Conservation (phyloP, 2,329 filamentous ascomycete species). For the Alternaria gaisen region DNA sequence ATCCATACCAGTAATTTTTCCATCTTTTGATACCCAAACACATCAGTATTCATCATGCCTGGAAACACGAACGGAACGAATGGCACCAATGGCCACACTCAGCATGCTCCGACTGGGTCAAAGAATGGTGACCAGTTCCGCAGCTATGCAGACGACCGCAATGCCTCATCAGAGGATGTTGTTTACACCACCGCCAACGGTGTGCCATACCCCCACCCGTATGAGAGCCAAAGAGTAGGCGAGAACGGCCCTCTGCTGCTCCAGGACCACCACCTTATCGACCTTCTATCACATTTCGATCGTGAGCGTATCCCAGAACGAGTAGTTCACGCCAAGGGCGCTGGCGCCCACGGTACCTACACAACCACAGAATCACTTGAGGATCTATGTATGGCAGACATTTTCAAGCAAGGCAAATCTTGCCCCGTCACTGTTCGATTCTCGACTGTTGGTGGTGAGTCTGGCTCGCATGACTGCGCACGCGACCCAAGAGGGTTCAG, state of each 20-base stretch:
- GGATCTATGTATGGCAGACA: conserved; percentile 56
- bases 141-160: conserved; percentile 57
- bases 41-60: conserved; percentile 5
- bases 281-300: conserved; percentile 61
- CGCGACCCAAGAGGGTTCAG: conserved; percentile 78
- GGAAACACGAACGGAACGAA: conserved; percentile 20
- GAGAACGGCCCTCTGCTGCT: conserved; percentile 67
- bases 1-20: background rate
- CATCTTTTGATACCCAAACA: background rate
- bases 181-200: conserved; percentile 67
- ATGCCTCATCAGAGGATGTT: conserved; percentile 54
- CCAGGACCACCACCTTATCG: conserved; percentile 61
- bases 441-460: conserved; percentile 79
- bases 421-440: conserved; percentile 74
- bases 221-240: conserved; percentile 65
- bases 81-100: conserved; percentile 9
- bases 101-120: conserved; percentile 27
- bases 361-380: conserved; percentile 57
- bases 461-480: conserved; percentile 74
- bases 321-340: conserved; percentile 61
- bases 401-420: conserved; percentile 71
- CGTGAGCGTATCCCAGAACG: conserved; percentile 61
- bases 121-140: conserved; percentile 52
- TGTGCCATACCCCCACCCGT: conserved; percentile 65
- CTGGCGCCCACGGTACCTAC: conserved; percentile 60